Base-by-base conservation (phyloP, 345 rosid genomes). In the Linum tenue region DNA sequence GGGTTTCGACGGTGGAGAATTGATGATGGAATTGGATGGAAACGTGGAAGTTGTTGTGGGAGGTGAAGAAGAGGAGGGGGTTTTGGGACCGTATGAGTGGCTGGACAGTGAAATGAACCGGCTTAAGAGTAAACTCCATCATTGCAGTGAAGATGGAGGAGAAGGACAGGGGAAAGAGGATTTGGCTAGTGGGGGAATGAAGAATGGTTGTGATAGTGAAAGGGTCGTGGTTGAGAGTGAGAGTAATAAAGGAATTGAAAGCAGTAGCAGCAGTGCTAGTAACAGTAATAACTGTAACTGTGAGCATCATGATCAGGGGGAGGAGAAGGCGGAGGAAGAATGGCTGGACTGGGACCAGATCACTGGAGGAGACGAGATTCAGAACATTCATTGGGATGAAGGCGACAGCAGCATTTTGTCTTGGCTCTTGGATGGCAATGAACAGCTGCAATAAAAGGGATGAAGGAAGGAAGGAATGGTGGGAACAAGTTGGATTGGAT, bases 81-180 rank as follows among this genome's bases (percentile, higher is more conserved):
- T 5, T 37, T 17, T 22, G 60, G 60, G 60, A 57, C 60, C 60
- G 11, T 57, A 57, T 57, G 60, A 57, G 22, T 57, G 60, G 60
- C 60, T 57, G 38, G 60, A 57, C 37, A 57, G 60, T 9, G 60
- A 57, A 17, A 57, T 57, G 38, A 57, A 57, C 38, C 60, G 60
- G 8, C 60, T 57, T 57, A 22, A 57, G 22, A 17, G 38, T 12
- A 37, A 10, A 6, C 38, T 57, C 37, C 9, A 48, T 22, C 31
- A 22, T 22, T 22, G 31, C 31, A 22, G 0, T 22, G 31, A 22
- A 1, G 31, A 22, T 22, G 31, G 31, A 22, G 31, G 31, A 5
- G 53, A 57, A 57, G 37, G 22, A 3, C 7, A 56, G 17, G 44
- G 44, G 44, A 41, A 4, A 4, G 44, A 41, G 9, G 44, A 41